Evolutionary conservation across 371 early-diverging fungal genomes (phyloP).

Genomic region (Caulochytrium protostelioides): DNA sequence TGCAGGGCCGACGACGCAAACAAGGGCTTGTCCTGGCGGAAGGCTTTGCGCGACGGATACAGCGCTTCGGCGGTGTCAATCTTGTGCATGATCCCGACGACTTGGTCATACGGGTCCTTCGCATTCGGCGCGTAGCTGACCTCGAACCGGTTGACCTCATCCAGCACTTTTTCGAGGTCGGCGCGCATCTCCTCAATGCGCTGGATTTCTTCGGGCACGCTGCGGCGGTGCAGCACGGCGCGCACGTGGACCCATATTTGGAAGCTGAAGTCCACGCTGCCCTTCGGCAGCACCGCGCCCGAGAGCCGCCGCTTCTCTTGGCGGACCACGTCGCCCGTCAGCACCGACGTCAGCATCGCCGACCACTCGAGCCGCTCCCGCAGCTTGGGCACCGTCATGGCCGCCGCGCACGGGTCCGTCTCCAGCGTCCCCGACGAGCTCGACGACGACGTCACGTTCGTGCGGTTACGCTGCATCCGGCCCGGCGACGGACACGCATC

Average conservation of each 20-base stretch:
- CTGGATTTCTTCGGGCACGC: slow-evolving; percentile 37
- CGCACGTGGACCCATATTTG: slow-evolving; percentile 59
- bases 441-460: too few species aligned
- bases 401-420: too few species aligned
- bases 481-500: too few species aligned
- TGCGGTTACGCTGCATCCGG: too few species aligned
- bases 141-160: slow-evolving; percentile 40
- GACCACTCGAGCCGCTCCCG: too few species aligned
- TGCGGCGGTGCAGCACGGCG: slow-evolving; percentile 38
- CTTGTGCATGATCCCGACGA: slow-evolving; percentile 41
- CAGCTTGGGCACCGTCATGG: too few species aligned
- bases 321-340: slow-evolving; percentile 65
- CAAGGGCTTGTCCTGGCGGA: slow-evolving; percentile 41
- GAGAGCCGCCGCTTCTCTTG: slow-evolving; percentile 49
- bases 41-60: slow-evolving; percentile 44
- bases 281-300: slow-evolving; percentile 7
- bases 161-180: slow-evolving; percentile 35
- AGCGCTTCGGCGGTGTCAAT: slow-evolving; percentile 53
- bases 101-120: slow-evolving; percentile 28
- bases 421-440: too few species aligned
- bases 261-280: slow-evolving; percentile 25
- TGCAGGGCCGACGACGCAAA: slow-evolving; percentile 49
- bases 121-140: slow-evolving; percentile 19
- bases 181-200: slow-evolving; percentile 41
- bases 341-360: slow-evolving; percentile 62